Conservation (phyloP, 306 rosid genomes). For the Castanospermum australe region DNA sequence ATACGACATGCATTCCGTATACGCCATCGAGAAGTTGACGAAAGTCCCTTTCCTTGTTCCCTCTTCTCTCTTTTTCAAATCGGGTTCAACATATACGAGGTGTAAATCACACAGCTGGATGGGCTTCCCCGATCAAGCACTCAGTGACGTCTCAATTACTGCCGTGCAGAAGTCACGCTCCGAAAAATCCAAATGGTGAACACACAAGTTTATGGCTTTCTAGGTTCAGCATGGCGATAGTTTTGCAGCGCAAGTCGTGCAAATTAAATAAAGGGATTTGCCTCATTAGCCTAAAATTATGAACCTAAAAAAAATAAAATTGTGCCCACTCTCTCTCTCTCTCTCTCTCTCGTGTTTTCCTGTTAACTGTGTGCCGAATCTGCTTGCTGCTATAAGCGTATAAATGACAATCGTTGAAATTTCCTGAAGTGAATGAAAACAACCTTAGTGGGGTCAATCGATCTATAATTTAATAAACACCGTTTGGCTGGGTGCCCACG, state of each 20-base stretch:
- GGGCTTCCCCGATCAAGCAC: not conserved
- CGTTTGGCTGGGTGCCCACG: slow-evolving; percentile 29
- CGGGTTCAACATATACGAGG: not conserved
- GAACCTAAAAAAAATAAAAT: not conserved
- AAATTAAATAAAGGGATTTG: not conserved
- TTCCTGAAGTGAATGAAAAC: not conserved
- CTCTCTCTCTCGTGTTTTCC: no score
- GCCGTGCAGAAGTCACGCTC: not conserved
- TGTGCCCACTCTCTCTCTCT: not conserved
- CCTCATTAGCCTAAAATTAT: not conserved
- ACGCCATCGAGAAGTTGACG: not conserved
- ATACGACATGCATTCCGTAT: not conserved
- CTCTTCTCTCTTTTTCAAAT: not conserved
- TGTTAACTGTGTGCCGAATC: no score
- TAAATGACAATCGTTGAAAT: not conserved
- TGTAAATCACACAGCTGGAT: not conserved
- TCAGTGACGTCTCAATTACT: not conserved
- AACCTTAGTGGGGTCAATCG: slow-evolving; percentile 29
- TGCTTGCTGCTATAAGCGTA: not conserved
- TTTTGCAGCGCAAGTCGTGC: not conserved
- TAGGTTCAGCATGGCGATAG: not conserved
- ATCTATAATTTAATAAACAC: not conserved
- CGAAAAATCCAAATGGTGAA: no score
- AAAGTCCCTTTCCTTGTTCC: not conserved
- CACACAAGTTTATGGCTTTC: not conserved